Percentiles rank a stretch among this genome's conserved stretches.
Conservation (phyloP, 306 rosid species). For the Pachyrhizus erosus region DNA sequence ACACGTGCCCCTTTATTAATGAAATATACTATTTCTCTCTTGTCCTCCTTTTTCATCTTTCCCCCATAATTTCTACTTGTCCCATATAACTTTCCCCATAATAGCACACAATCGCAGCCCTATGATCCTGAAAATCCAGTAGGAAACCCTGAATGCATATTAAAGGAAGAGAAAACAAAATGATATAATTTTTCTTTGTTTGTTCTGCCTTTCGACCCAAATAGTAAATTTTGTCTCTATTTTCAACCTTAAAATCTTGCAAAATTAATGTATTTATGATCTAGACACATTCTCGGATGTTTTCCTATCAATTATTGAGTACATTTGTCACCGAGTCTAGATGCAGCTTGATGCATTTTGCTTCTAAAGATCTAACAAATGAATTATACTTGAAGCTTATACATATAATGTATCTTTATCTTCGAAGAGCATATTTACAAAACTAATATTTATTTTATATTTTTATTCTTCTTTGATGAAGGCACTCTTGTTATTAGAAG, state of each 20-base stretch:
- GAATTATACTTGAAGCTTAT: background rate
- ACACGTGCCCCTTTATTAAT: background rate
- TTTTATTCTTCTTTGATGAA: background rate
- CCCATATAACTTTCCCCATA: background rate
- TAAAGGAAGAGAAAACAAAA: background rate
- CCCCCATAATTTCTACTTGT: background rate
- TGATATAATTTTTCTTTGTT: background rate
- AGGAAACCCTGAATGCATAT: background rate
- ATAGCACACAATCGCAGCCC: background rate
- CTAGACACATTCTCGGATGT: background rate
- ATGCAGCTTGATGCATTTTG: background rate
- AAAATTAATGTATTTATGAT: background rate
- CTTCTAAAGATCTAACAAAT: background rate
- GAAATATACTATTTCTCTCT: background rate
- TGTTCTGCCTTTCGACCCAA: background rate
- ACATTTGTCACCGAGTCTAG: background rate
- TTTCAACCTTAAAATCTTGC: background rate
- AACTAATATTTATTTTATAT: background rate
- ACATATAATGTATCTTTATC: background rate
- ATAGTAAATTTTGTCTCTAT: background rate
- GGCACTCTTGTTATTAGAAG: background rate
- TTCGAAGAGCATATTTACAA: background rate
- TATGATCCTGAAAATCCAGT: background rate
- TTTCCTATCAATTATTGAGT: conserved; percentile 3
- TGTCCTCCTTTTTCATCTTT: background rate